phyloP scores from a whole-genome alignment of 495 filamentous ascomycete species.

The Penicillium herquei region DNA sequence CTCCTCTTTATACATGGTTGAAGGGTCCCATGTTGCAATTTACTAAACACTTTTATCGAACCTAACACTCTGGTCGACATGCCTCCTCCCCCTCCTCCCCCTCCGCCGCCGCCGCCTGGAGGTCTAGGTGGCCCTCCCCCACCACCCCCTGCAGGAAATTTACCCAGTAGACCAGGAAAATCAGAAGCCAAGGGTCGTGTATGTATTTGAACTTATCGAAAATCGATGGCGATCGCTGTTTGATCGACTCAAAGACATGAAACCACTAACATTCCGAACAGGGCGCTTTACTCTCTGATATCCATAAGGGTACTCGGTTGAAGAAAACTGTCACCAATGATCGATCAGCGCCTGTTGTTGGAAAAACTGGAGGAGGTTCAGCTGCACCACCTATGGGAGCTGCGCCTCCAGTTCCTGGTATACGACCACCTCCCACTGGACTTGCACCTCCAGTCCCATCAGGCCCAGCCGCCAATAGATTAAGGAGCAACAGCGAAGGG shows the following conservation, averaged over 20 bases:
- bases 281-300: constrained; percentile 89
- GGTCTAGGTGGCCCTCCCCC: constrained; percentile 68
- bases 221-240: not conserved
- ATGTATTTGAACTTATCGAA: constrained; percentile 27
- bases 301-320: constrained; percentile 73
- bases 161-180: constrained; percentile 49
- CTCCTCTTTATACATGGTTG: constrained; percentile 10
- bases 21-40: constrained; percentile 4
- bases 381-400: constrained; percentile 61
- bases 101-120: constrained; percentile 61
- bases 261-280: constrained; percentile 42
- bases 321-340: constrained; percentile 95
- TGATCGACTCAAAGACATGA: not conserved
- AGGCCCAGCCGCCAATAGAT: constrained; percentile 52
- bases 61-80: constrained; percentile 35
- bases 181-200: constrained; percentile 54
- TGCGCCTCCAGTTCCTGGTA: constrained; percentile 79
- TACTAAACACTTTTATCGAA: constrained; percentile 3
- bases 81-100: constrained; percentile 72
- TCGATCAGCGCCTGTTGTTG: constrained; percentile 78
- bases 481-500: constrained; percentile 80
- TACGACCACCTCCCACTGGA: constrained; percentile 59
- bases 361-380: constrained; percentile 51
- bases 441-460: constrained; percentile 74
- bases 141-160: constrained; percentile 48